Evolutionary conservation across 768 basidiomycete species (phyloP).

Genomic region (Termitomyces heimii): DNA sequence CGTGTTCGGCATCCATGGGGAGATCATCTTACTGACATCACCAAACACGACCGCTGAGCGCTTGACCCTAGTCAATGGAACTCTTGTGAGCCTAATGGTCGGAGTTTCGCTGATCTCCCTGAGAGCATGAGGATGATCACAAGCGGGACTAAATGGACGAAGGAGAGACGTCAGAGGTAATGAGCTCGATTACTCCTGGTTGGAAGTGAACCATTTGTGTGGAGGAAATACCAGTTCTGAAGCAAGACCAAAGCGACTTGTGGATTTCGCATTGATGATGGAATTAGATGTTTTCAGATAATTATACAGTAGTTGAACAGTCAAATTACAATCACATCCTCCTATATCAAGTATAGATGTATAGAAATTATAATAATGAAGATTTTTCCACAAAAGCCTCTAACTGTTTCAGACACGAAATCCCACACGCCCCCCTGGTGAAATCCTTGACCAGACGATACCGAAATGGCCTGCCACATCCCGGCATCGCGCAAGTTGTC

Average conservation of each 20-base stretch:
- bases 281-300: neutral
- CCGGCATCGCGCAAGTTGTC: conserved; percentile 47
- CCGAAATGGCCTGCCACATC: conserved; percentile 50
- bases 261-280: neutral
- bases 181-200: no score
- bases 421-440: conserved; percentile 60
- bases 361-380: neutral
- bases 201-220: no score
- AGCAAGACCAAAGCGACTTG: neutral
- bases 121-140: neutral
- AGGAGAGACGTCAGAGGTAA: neutral
- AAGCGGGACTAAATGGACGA: neutral
- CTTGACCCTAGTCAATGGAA: neutral
- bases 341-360: neutral
- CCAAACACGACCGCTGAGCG: neutral
- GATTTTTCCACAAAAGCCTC: conserved; percentile 22
- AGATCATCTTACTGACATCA: neutral
- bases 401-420: conserved; percentile 55
- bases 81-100: neutral
- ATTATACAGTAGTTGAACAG: neutral
- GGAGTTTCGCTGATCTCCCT: neutral
- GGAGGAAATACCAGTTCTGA: no score
- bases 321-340: neutral
- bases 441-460: conserved; percentile 64
- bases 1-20: neutral